Base-by-base conservation (phyloP, 2,329 filamentous ascomycete species). In the Aspergillus nomiae region DNA sequence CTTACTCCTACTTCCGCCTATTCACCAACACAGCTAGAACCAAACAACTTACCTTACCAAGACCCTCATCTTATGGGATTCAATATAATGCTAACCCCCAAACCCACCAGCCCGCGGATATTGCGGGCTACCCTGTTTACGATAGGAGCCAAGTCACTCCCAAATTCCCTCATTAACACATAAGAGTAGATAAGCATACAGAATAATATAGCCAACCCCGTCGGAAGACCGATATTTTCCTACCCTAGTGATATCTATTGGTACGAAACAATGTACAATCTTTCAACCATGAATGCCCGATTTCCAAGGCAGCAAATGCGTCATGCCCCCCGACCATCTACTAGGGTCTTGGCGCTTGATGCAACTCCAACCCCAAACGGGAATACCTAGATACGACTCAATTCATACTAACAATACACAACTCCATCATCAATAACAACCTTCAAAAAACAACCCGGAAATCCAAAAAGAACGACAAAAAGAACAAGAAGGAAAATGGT, bases 401-500 rank as follows among this genome's bases (percentile, higher is more conserved):
- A 9, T 28, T 32, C 28, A 58, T 32, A 30, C 48, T 45, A 58
- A 38, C 19, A 45, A 30, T 19, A 46, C 10, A 3, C 16, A 19
- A 7, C 9, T 8, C 24, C 55, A 46, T 14, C 26, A 28, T 19
- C 24, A 50, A 28, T 16, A 10, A 19, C 9, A 46, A 24, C 19
- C 43, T 4, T 1, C 21, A n/a, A 28, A 28, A 28, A 51, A 4
- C 26, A 28, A 50, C 24, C 11, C n/a, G 19, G 38, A 41, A n/a
- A 9, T 8, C 30, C 16, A 56, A 8, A 32, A 12, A 36, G 36
- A 43, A 14, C 48, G 51, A 61, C 9, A 11, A 16, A 46, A 4
- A 46, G 26, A 59, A 26, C 10, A 41, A 28, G 11, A 34, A 59
- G 51, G 36, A 50, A 56, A 55, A 89, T 89, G 87, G 87, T 90